phyloP scores from a whole-genome alignment of 371 early-diverging fungal genomes.

The Lichtheimia ramosa region DNA sequence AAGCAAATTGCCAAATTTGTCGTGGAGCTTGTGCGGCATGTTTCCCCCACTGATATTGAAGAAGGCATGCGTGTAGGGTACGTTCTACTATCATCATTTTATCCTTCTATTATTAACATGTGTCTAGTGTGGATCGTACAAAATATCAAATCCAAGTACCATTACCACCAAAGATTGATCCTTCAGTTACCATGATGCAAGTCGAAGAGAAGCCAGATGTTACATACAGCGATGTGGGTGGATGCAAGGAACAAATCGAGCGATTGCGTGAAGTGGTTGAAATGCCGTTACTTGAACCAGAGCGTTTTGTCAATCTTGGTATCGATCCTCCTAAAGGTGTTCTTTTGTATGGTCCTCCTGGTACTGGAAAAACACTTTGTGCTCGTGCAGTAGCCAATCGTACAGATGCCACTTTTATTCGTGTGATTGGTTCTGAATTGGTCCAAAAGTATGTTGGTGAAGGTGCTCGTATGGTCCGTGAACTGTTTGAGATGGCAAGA shows the following conservation, averaged over 20 bases:
- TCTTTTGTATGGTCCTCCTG: conserved; percentile 98
- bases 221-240: conserved; percentile 99
- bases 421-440: conserved; percentile 98
- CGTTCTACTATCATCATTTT: not conserved
- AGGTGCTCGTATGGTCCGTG: conserved; percentile 99
- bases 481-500: conserved; percentile 99
- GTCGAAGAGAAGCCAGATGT: conserved; percentile 99
- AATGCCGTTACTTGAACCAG: conserved; percentile 99
- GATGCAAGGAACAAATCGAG: conserved; percentile 99
- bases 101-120: not conserved
- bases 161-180: conserved; percentile 95
- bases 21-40: conserved; percentile 94
- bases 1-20: conserved; percentile 99
- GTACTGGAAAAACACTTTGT: conserved; percentile 99
- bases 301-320: conserved; percentile 98
- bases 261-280: conserved; percentile 99
- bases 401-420: conserved; percentile 99
- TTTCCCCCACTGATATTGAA: conserved; percentile 98
- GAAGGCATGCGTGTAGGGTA: conserved; percentile 99
- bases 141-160: conserved; percentile 98
- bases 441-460: conserved; percentile 99
- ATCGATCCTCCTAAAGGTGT: conserved; percentile 99
- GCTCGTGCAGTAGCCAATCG: conserved; percentile 99
- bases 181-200: conserved; percentile 98
- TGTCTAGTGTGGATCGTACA: conserved; percentile 91